A percentile compares a stretch with the other conserved stretches of the same genome.
Conservation (phyloP, 805 yeast genomes). For the Saturnispora sekii region DNA sequence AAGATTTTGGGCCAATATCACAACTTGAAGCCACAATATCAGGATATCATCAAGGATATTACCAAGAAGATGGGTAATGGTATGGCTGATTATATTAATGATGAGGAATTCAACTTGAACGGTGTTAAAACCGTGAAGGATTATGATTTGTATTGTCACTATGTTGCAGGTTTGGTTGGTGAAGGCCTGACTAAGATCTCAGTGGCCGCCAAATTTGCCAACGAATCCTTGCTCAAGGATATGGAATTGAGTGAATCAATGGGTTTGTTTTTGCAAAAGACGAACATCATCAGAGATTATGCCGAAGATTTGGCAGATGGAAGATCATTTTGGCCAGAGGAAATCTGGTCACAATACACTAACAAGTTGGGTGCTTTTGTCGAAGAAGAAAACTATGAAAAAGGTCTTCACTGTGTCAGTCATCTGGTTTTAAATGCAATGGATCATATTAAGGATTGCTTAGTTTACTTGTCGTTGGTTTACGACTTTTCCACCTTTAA, state of each 20-base stretch:
- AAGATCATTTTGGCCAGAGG: slow-evolving; percentile 93
- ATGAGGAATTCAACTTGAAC: slow-evolving; percentile 65
- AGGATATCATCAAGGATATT: slow-evolving; percentile 67
- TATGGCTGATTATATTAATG: slow-evolving; percentile 86
- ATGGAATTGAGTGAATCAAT: slow-evolving; percentile 64
- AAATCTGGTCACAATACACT: slow-evolving; percentile 84
- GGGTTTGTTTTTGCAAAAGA: slow-evolving; percentile 94
- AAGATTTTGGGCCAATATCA: slow-evolving; percentile 61
- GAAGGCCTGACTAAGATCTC: slow-evolving; percentile 85
- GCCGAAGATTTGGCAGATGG: slow-evolving; percentile 87
- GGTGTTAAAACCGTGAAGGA: slow-evolving; percentile 76
- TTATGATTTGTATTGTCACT: slow-evolving; percentile 87
- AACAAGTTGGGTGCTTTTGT: slow-evolving; percentile 49
- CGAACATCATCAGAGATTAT: slow-evolving; percentile 92
- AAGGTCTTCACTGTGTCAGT: slow-evolving; percentile 68
- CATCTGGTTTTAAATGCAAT: slow-evolving; percentile 75
- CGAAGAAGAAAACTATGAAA: slow-evolving; percentile 34
- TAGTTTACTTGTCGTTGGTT: slow-evolving; percentile 65
- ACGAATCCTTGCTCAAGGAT: slow-evolving; percentile 40
- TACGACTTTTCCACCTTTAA: slow-evolving; percentile 76
- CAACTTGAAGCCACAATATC: slow-evolving; percentile 62
- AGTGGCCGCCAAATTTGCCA: slow-evolving; percentile 65
- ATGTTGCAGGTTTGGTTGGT: slow-evolving; percentile 97
- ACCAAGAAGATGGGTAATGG: slow-evolving; percentile 90
- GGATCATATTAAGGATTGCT: slow-evolving; percentile 64